Base-by-base conservation (phyloP, 1,139 yeast species). In the Debaryomyces nepalensis region DNA sequence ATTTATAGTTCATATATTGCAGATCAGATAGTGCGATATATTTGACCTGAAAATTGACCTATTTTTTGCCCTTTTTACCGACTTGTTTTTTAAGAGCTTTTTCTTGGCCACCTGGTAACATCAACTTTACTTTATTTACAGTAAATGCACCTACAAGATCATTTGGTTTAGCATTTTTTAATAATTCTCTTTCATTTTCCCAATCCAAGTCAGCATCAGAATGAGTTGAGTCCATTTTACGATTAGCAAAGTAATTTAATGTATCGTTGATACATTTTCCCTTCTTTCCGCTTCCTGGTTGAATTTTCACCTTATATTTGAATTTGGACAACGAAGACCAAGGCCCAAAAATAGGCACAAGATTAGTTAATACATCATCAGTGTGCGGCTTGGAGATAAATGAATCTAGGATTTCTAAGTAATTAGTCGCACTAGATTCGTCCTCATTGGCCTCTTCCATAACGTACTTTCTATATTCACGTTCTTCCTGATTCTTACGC, bases 261-360 rank as follows among this genome's bases (percentile, higher is more conserved):
- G 81, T 73, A 47, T 90, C 97, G 45, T 76, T 76, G 27, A 89
- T 72, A 0, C 95, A 84, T 58, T 93, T 93, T 2, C 97, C 96
- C 63, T 91, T 93, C 62, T 95, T 93, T 20, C 84, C 83, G 33
- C 77, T 73, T 0, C 99, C 99, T 0, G 96, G 95, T 52, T 83
- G 89, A 31, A 93, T 66, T 62, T 93, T 91, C 29, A 88, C 84
- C 59, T 89, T 90, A 66, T 87, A 90, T 59, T 87, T 85, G 64
- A 77, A 79, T 59, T 85, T 85, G 47, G 72, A 77, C 53, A 93
- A 64, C 0, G 97, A 77, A 9, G 78, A 66, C 96, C 97, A 95
- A 1, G 99, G 99, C 0, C 93, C 98, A 73, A 90, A 91, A 7
- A 88, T 83, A 0, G 98, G 96, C 6, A 93, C 79, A 5, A 87